Evolutionary conservation across 352 stramenopile genomes (phyloP), one percentile per base, ranked within the genome.

Genomic region (Phytophthora tentaculata): DNA sequence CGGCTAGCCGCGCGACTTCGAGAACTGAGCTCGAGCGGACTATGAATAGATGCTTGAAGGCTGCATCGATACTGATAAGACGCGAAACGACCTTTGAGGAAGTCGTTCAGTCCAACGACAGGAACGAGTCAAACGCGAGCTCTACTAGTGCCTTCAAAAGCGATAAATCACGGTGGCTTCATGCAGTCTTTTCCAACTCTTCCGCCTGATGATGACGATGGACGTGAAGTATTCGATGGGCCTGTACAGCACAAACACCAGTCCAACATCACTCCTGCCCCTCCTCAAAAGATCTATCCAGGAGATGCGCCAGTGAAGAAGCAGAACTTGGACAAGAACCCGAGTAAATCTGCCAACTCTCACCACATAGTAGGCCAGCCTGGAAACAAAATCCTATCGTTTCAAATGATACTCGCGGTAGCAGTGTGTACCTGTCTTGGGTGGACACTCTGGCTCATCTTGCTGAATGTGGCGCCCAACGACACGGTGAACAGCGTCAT

Each of bases 401-500:
- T 45, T 16, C 37, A 45, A 26, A 0, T 10, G 13, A 28, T 28
- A 3, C n/a, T 64, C 12, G 51, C 23, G 9, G 3, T 51, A 7
- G 47, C 20, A 17, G 53, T 47, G 16, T 56, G 45, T 23, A 45
- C 60, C 13, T 76, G 63, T 26, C 28, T 72, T 2, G 37, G n/a
- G 7, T 76, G 67, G 70, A 68, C 64, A 22, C 6, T 77, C 0
- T 75, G 71, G 61, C 47, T 80, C 0, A 49, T 76, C 16, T 22
- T 73, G 12, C 29, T 82, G 2, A 77, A 64, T n/a, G 29, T 71
- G 5, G 35, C 39, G 3, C 71, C 71, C 0, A 77, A 61, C 9
- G 50, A 64, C n/a, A 79, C 55, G 0, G 68, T 77, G 23, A 82
- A 79, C 29, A 43, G 26, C 9, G 54, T 77, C 44, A 79, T 79